These are phyloP conservation scores for Penicillium freii DNA, from an alignment of 2,329 filamentous ascomycete species.

Conservation along the genomic window DNA sequence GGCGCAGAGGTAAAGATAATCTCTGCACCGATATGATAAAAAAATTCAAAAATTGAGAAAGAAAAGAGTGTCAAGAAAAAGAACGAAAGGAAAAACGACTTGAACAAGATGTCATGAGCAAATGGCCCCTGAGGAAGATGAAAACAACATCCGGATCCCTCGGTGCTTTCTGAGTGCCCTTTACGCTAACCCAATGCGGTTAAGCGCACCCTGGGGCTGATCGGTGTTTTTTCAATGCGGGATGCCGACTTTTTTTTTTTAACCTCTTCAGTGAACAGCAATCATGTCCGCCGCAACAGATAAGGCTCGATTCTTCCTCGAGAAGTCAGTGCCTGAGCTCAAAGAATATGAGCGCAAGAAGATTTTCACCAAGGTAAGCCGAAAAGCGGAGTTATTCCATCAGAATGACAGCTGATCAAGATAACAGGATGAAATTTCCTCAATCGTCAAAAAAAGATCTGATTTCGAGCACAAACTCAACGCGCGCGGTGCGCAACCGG, in stretches of 20 bases:
- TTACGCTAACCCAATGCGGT: constrained; percentile 16
- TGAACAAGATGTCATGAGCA: constrained; percentile 19
- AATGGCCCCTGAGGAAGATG: constrained; percentile 31
- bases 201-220: constrained; percentile 18
- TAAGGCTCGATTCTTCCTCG: constrained; percentile 92
- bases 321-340: constrained; percentile 87
- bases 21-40: constrained; percentile 17
- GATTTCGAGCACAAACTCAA: constrained; percentile 92
- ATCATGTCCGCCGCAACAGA: constrained; percentile 81
- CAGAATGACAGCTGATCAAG: constrained; percentile 7
- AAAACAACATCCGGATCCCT: constrained; percentile 27
- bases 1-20: constrained; percentile 23
- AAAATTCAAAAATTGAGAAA: constrained; percentile 11
- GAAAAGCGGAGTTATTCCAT: constrained; percentile 15
- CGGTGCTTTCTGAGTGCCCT: constrained; percentile 22
- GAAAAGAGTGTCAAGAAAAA: constrained; percentile 22
- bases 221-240: constrained; percentile 28
- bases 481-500: constrained; percentile 70
- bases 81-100: constrained; percentile 27
- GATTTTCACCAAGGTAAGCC: constrained; percentile 72
- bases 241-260: constrained; percentile 33
- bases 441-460: constrained; percentile 84
- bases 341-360: constrained; percentile 89
- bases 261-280: constrained; percentile 16
- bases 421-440: constrained; percentile 76